A percentile compares a stretch with the other conserved stretches of the same genome.
These are phyloP conservation scores for Lichtheimia ramosa DNA, from an alignment of 371 early-diverging fungal genomes.

Conservation along the genomic window DNA sequence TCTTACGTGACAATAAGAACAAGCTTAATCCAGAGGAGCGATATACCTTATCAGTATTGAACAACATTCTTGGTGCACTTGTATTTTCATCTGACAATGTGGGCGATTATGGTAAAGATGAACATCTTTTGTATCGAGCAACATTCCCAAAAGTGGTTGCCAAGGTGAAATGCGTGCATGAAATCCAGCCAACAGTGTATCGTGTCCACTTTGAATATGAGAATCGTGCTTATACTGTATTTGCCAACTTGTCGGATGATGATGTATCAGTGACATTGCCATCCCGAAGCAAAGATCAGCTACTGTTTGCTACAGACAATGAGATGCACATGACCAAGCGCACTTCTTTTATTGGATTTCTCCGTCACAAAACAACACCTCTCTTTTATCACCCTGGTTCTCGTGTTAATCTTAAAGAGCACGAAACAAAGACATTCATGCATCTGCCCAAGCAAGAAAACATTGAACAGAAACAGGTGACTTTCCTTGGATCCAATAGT, in stretches of 20 bases:
- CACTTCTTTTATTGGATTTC: neutral
- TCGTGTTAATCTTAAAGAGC: conserved; percentile 21
- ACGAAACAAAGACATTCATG: conserved; percentile 46
- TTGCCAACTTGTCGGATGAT: conserved; percentile 43
- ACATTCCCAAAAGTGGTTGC: conserved; percentile 48
- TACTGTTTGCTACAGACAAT: conserved; percentile 37
- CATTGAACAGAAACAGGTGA: neutral
- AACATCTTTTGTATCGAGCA: conserved; percentile 38
- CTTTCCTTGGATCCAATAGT: conserved; percentile 35
- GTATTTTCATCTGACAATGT: conserved; percentile 58
- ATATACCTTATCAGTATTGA: conserved; percentile 52
- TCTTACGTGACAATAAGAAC: conserved; percentile 47
- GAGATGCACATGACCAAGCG: conserved; percentile 34
- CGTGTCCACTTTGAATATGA: conserved; percentile 20
- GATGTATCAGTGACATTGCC: conserved; percentile 43
- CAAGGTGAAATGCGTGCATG: conserved; percentile 37
- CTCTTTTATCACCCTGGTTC: conserved; percentile 43
- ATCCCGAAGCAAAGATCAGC: conserved; percentile 13
- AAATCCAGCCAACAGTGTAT: conserved; percentile 42
- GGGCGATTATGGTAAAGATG: conserved; percentile 32
- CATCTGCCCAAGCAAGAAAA: conserved; percentile 29
- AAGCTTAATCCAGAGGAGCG: conserved; percentile 46
- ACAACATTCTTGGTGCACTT: conserved; percentile 56
- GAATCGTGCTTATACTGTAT: conserved; percentile 33
- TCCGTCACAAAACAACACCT: conserved; percentile 13